phyloP scores from a whole-genome alignment of 768 basidiomycete genomes.

The Tylopilus rubrobrunneus region DNA sequence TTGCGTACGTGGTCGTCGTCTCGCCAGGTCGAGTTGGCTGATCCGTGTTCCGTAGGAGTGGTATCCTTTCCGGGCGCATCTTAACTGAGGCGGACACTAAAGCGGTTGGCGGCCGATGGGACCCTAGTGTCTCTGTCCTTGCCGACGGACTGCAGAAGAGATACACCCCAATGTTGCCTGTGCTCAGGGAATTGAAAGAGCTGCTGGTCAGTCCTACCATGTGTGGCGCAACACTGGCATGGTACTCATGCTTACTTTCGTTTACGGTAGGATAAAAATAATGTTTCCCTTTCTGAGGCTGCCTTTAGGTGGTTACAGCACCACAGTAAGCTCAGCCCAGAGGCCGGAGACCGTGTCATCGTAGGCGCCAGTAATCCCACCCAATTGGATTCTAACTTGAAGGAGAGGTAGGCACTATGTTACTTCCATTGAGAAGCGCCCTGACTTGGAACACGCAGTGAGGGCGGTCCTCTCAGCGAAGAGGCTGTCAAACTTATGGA shows the following conservation, averaged over 20 bases:
- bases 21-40: background rate
- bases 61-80: conserved; percentile 9
- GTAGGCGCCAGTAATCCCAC: conserved; percentile 35
- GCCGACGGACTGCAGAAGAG: background rate
- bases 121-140: conserved; percentile 4
- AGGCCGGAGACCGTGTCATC: conserved; percentile 26
- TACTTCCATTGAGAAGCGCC: background rate
- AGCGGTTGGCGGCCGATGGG: conserved; percentile 8
- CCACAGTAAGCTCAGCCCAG: conserved; percentile 16
- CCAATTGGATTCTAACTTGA: conserved; percentile 32
- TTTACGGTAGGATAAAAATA: conserved; percentile 9
- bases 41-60: conserved; percentile 6
- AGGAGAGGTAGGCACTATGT: conserved; percentile 4
- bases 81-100: conserved; percentile 6
- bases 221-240: background rate
- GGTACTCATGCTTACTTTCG: background rate
- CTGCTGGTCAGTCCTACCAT: conserved; percentile 5
- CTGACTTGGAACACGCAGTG: background rate
- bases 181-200: conserved; percentile 15
- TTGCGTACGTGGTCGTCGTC: conserved; percentile 11
- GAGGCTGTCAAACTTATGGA: conserved; percentile 3
- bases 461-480: conserved; percentile 1
- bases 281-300: conserved; percentile 8
- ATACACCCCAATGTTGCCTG: conserved; percentile 13
- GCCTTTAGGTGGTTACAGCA: conserved; percentile 23